Percentiles rank a stretch among this genome's conserved stretches.
Evolutionary conservation across 2,329 filamentous ascomycete species (phyloP).

Genomic region (Neonectria punicea): DNA sequence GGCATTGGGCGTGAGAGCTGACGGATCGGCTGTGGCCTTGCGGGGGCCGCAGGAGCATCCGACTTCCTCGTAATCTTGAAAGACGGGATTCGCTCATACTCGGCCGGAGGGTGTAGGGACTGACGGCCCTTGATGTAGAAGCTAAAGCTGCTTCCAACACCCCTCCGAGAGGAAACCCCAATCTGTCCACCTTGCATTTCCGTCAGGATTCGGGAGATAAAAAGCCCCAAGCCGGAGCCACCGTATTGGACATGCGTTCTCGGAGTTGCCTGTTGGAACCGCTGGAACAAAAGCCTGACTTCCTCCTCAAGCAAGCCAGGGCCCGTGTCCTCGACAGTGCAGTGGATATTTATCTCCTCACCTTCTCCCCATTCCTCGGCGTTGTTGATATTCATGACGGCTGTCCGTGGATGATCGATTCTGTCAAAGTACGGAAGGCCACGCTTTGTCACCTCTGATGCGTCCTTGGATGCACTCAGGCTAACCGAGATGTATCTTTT

Average conservation of each 20-base stretch:
- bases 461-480: slow-evolving; percentile 69
- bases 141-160: slow-evolving; percentile 77
- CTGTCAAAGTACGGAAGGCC: slow-evolving; percentile 61
- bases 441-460: slow-evolving; percentile 52
- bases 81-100: slow-evolving; percentile 50
- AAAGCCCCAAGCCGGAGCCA: slow-evolving; percentile 76
- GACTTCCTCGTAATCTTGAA: slow-evolving; percentile 50
- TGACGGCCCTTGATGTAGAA: slow-evolving; percentile 79
- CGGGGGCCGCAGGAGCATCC: slow-evolving; percentile 30
- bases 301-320: slow-evolving; percentile 73
- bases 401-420: slow-evolving; percentile 50
- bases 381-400: slow-evolving; percentile 57
- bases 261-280: slow-evolving; percentile 75
- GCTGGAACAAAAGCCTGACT: slow-evolving; percentile 73
- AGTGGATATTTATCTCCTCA: slow-evolving; percentile 76
- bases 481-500: slow-evolving; percentile 70
- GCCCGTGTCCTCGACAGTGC: slow-evolving; percentile 78
- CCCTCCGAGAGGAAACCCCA: slow-evolving; percentile 74
- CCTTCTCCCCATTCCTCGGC: slow-evolving; percentile 76
- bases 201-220: slow-evolving; percentile 80
- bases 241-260: slow-evolving; percentile 79
- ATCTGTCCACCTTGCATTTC: slow-evolving; percentile 84
- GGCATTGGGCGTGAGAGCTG: slow-evolving; percentile 25
- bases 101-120: slow-evolving; percentile 54
- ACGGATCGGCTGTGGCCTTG: slow-evolving; percentile 32